Evolutionary conservation across 768 basidiomycete genomes (phyloP).

Genomic region (Tylopilus felleus): DNA sequence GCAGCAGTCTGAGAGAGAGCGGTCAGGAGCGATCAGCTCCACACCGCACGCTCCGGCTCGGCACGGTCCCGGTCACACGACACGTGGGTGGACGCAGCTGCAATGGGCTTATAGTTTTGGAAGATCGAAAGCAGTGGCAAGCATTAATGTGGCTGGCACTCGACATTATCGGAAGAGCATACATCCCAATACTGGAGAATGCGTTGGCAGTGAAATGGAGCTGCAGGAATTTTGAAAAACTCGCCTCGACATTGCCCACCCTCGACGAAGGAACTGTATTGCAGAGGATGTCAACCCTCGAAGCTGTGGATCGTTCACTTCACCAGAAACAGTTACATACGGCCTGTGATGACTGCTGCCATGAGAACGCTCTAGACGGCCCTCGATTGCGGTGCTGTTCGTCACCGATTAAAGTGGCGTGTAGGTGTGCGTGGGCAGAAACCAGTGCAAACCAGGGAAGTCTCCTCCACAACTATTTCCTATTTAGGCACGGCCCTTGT

Average conservation of each 20-base stretch:
- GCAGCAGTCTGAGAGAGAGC: too few species aligned
- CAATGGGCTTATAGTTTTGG: too few species aligned
- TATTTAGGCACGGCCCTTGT: neutral
- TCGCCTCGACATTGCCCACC: conserved; percentile 6
- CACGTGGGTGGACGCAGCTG: too few species aligned
- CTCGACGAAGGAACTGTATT: neutral
- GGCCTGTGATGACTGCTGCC: neutral
- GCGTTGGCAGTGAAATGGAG: neutral
- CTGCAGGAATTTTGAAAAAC: conserved; percentile 1
- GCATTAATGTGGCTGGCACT: neutral
- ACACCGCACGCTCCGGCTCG: too few species aligned
- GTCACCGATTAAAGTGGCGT: conserved; percentile 10
- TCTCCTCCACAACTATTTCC: neutral
- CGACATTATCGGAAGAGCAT: conserved; percentile 4
- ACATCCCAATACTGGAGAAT: neutral
- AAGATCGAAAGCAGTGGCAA: conserved; percentile 1
- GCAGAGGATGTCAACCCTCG: neutral
- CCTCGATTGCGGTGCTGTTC: neutral
- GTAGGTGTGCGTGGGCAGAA: neutral
- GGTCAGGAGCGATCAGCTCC: too few species aligned
- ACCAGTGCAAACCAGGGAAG: conserved; percentile 8
- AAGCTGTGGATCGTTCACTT: conserved; percentile 4
- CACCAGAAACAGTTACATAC: neutral
- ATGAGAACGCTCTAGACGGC: neutral
- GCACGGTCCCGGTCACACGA: too few species aligned